Evolutionary conservation across 2,329 filamentous ascomycete species (phyloP).

Genomic region (Alternaria sp.): DNA sequence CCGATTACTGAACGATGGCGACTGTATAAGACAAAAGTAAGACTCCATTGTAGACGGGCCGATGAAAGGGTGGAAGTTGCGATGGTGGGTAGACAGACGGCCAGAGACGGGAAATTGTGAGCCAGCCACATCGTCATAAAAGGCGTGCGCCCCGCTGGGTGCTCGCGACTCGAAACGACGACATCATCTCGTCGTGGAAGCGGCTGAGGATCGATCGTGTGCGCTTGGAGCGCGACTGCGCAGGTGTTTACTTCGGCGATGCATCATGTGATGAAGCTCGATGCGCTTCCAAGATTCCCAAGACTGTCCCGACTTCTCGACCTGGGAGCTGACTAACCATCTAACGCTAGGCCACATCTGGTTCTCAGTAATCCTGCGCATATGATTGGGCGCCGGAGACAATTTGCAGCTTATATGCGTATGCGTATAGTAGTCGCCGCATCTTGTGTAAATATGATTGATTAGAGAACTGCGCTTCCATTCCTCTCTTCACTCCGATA

Average conservation of each 20-base stretch:
- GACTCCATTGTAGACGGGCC: not conserved
- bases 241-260: not conserved
- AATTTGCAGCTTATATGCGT: conserved; percentile 3
- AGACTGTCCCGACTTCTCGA: not conserved
- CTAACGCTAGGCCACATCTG: conserved; percentile 4
- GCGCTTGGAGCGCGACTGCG: not conserved
- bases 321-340: not conserved
- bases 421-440: conserved; percentile 4
- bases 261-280: not conserved
- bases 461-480: too few species aligned
- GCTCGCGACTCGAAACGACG: not conserved
- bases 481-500: not conserved
- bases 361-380: conserved; percentile 13
- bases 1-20: not conserved
- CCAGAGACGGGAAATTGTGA: not conserved
- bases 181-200: not conserved
- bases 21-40: not conserved
- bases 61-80: not conserved
- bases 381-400: conserved; percentile 17
- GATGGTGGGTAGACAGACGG: not conserved
- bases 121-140: not conserved
- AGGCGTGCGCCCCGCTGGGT: not conserved
- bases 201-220: not conserved
- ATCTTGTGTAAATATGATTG: too few species aligned
- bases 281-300: not conserved